Conservation (phyloP, 805 yeast species). For the Spathaspora passalidarum region DNA sequence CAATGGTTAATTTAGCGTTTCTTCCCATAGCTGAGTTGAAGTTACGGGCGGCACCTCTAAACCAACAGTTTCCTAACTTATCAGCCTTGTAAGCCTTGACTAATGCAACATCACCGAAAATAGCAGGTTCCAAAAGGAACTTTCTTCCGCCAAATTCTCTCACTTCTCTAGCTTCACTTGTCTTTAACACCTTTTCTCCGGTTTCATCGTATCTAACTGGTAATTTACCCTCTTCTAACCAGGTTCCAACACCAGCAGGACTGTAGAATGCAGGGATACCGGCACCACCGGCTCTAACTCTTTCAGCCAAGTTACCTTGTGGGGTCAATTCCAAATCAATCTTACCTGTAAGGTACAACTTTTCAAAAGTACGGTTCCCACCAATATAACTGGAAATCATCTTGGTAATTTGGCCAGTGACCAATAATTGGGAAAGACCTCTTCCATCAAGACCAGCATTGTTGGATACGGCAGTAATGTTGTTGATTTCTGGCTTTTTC, state of each 20-base stretch:
- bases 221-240: slow-evolving; percentile 47
- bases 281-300: slow-evolving; percentile 46
- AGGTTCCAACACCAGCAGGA: slow-evolving; percentile 51
- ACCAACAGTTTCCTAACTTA: slow-evolving; percentile 46
- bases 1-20: slow-evolving; percentile 44
- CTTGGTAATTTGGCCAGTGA: slow-evolving; percentile 40
- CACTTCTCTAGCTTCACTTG: slow-evolving; percentile 38
- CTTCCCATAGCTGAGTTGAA: slow-evolving; percentile 46
- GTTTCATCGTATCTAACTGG: slow-evolving; percentile 37
- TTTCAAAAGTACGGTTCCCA: slow-evolving; percentile 39
- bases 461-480: slow-evolving; percentile 45
- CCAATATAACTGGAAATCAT: slow-evolving; percentile 50
- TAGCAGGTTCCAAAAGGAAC: slow-evolving; percentile 41
- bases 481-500: slow-evolving; percentile 26
- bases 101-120: slow-evolving; percentile 47
- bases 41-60: slow-evolving; percentile 44
- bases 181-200: slow-evolving; percentile 33
- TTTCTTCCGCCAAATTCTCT: slow-evolving; percentile 43
- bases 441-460: slow-evolving; percentile 46
- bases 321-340: slow-evolving; percentile 48
- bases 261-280: slow-evolving; percentile 51
- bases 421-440: slow-evolving; percentile 41
- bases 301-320: slow-evolving; percentile 52
- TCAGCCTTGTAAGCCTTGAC: slow-evolving; percentile 49
- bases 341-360: slow-evolving; percentile 38